phyloP scores from a whole-genome alignment of 192 early-diverging fungal genomes.

The Coemansia sp. region DNA sequence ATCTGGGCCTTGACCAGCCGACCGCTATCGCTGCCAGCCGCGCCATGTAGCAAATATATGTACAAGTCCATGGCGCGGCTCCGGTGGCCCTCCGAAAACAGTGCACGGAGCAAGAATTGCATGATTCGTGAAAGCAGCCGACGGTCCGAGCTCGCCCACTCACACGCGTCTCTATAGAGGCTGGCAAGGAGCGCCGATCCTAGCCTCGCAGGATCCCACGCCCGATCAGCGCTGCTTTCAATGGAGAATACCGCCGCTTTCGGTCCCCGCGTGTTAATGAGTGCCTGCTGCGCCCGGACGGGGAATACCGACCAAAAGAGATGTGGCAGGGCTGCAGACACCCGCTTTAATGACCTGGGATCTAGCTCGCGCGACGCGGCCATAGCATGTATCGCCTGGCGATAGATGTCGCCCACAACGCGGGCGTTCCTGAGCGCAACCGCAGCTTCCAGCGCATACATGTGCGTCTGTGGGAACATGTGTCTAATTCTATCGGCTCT shows the following conservation, averaged over 20 bases:
- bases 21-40: not conserved
- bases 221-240: not conserved
- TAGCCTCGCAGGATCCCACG: slow-evolving; percentile 31
- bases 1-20: not conserved
- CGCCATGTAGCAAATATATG: not conserved
- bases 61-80: slow-evolving; percentile 17
- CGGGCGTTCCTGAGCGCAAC: slow-evolving; percentile 17
- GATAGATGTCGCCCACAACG: slow-evolving; percentile 18
- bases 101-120: slow-evolving; percentile 22
- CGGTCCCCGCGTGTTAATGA: not conserved
- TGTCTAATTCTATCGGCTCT: not conserved
- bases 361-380: not conserved
- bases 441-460: slow-evolving; percentile 26
- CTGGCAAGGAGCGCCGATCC: slow-evolving; percentile 24
- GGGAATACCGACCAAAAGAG: slow-evolving; percentile 22
- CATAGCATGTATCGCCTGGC: slow-evolving; percentile 8
- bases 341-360: not conserved
- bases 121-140: slow-evolving; percentile 10
- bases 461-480: slow-evolving; percentile 36
- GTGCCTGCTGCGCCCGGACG: not conserved
- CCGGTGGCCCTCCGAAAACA: slow-evolving; percentile 22
- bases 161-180: slow-evolving; percentile 2
- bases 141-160: not conserved
- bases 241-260: not conserved
- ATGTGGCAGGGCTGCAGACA: not conserved